Evolutionary conservation across 2,329 filamentous ascomycete genomes (phyloP).

Genomic region (Mycogone perniciosa): DNA sequence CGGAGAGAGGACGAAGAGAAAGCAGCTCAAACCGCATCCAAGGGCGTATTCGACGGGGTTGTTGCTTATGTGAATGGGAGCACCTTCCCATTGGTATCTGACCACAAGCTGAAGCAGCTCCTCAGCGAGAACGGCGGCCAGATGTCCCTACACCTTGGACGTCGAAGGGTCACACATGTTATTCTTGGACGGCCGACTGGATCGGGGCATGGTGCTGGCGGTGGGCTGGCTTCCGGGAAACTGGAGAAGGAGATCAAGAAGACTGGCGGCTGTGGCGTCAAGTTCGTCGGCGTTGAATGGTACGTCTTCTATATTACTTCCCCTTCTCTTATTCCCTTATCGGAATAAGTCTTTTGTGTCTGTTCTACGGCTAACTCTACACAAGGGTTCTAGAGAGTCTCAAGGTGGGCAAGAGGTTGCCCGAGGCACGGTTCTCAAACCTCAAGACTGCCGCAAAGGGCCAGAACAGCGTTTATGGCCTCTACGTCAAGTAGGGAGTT

Average conservation of each 20-base stretch:
- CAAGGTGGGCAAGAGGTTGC: slow-evolving; percentile 64
- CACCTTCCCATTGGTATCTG: slow-evolving; percentile 72
- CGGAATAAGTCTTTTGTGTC: background rate
- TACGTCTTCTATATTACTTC: slow-evolving; percentile 30
- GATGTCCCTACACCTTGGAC: slow-evolving; percentile 63
- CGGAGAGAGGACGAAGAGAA: slow-evolving; percentile 47
- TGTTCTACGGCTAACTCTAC: background rate
- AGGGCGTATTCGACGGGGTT: slow-evolving; percentile 60
- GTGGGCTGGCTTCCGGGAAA: slow-evolving; percentile 71
- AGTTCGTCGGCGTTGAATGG: slow-evolving; percentile 79
- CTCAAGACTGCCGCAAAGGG: slow-evolving; percentile 54
- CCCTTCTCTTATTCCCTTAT: slow-evolving; percentile 8
- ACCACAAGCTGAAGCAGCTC: slow-evolving; percentile 77
- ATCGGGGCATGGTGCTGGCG: slow-evolving; percentile 51
- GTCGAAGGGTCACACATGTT: slow-evolving; percentile 76
- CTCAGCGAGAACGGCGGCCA: slow-evolving; percentile 67
- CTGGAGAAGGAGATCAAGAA: slow-evolving; percentile 71
- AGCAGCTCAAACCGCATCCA: slow-evolving; percentile 22
- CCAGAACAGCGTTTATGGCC: slow-evolving; percentile 58
- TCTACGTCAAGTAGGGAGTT: slow-evolving; percentile 27
- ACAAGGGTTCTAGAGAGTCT: slow-evolving; percentile 76
- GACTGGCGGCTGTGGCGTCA: slow-evolving; percentile 62
- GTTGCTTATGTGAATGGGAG: slow-evolving; percentile 84
- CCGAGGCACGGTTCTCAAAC: slow-evolving; percentile 65
- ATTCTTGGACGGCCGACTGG: slow-evolving; percentile 60